These are phyloP conservation scores for Litchi chinensis DNA, from an alignment of 345 rosid genomes.

Conservation along the genomic window DNA sequence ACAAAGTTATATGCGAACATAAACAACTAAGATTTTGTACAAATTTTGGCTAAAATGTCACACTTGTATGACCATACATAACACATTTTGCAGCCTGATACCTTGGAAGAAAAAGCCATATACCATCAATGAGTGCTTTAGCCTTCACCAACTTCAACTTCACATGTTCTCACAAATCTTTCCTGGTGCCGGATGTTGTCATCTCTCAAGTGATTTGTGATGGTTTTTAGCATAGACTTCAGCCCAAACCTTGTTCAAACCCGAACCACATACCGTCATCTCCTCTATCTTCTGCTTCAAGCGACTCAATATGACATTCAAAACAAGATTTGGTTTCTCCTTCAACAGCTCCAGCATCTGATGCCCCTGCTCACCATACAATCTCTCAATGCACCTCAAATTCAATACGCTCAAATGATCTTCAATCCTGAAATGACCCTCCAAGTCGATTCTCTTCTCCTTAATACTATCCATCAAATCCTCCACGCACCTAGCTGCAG, in stretches of 20 bases:
- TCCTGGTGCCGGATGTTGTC: neutral
- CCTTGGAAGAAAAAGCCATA: too few species aligned
- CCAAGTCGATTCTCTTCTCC: neutral
- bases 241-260: neutral
- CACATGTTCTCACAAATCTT: neutral
- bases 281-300: neutral
- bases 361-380: neutral
- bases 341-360: neutral
- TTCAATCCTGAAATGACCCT: neutral
- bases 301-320: neutral
- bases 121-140: too few species aligned
- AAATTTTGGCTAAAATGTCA: neutral
- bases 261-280: neutral
- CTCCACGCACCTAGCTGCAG: neutral
- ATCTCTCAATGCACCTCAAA: neutral
- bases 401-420: conserved; percentile 1
- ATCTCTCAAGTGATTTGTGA: neutral
- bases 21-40: neutral
- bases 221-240: neutral
- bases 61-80: neutral
- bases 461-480: neutral
- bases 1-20: neutral
- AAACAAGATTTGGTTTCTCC: neutral
- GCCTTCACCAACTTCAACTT: neutral
- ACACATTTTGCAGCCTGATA: too few species aligned